A percentile compares a stretch with the other conserved stretches of the same genome.
Evolutionary conservation across 75 land plant species (phyloP).

Genomic region (Selaginella moellendorffii): DNA sequence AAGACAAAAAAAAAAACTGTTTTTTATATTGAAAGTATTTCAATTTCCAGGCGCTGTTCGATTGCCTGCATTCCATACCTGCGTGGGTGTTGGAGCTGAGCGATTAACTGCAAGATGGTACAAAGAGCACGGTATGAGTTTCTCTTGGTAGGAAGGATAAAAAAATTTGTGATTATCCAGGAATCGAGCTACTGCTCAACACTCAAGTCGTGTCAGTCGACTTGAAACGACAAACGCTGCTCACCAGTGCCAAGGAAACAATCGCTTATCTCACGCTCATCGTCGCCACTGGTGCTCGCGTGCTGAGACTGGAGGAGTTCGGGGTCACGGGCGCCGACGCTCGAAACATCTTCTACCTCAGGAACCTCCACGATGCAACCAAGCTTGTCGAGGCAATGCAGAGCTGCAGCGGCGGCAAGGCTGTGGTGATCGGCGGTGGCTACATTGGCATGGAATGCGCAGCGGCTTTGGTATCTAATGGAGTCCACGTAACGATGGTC

Average conservation of each 20-base stretch:
- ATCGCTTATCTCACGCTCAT: constrained; percentile 57
- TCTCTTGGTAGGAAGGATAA: background rate
- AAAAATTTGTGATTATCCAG: constrained; percentile 24
- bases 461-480: constrained; percentile 70
- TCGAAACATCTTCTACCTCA: constrained; percentile 73
- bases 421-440: constrained; percentile 95
- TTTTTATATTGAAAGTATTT: too few species aligned
- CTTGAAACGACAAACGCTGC: constrained; percentile 44
- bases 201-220: constrained; percentile 65
- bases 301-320: constrained; percentile 78
- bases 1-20: too few species aligned
- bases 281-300: constrained; percentile 93
- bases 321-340: constrained; percentile 80
- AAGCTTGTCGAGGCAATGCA: constrained; percentile 53
- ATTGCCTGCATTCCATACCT: constrained; percentile 82
- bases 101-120: constrained; percentile 85
- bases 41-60: constrained; percentile 50
- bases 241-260: constrained; percentile 70
- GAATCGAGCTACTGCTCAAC: constrained; percentile 76
- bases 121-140: constrained; percentile 61
- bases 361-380: constrained; percentile 65
- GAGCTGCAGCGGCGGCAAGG: constrained; percentile 50
- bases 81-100: constrained; percentile 71
- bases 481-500: constrained; percentile 77
- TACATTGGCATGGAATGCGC: constrained; percentile 98